Evolutionary conservation across 2,329 filamentous ascomycete genomes (phyloP), one percentile per base, ranked within the genome.

Genomic region (Fusarium sp.): DNA sequence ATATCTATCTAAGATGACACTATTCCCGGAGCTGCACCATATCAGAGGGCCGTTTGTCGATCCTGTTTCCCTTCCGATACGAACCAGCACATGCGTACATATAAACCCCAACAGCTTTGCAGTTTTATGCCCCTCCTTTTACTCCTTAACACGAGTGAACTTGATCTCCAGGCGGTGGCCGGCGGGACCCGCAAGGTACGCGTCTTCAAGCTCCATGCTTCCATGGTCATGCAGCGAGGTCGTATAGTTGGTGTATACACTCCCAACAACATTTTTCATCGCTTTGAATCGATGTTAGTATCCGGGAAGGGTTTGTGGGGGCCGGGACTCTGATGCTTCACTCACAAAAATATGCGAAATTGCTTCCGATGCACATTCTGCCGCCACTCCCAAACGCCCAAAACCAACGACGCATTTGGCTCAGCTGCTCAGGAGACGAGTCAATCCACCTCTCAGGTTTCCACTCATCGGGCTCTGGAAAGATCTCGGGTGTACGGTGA

Each of bases 311-410:
- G 10, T 3, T 31, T 7, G 11, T n/a, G 14, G 4, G 6, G 13
- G 3, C 29, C n/a, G 4, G 18, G 16, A 1, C 9, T 52, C 27
- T n/a, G 11, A 22, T 14, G 10, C 3, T 54, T 20, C 1, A 54
- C 50, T 56, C 50, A 56, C 50, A 56, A 56, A 56, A 56, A 22
- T 61, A 62, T 3, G 66, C 66, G 38, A 68, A 68, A 13, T 68
- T 65, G 29, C 66, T 68, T 18, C 66, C 66, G 5, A 68, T 60
- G 20, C 66, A 68, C 66, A 68, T 68, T 7, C 61, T 35, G 3
- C 61, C 66, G 6, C 61, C 66, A 20, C 66, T 68, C 20, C 66
- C 66, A 45, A 68, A 68, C 6, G 61, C 61, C 66, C 66, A 68
- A 13, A 68, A 68, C 66, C 66, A 68, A 1, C 62, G 40, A 7